Percentiles rank a stretch among this genome's conserved stretches.
These are phyloP conservation scores for Epichloe glyceriae DNA, from an alignment of 2,329 filamentous ascomycete genomes.

Conservation along the genomic window DNA sequence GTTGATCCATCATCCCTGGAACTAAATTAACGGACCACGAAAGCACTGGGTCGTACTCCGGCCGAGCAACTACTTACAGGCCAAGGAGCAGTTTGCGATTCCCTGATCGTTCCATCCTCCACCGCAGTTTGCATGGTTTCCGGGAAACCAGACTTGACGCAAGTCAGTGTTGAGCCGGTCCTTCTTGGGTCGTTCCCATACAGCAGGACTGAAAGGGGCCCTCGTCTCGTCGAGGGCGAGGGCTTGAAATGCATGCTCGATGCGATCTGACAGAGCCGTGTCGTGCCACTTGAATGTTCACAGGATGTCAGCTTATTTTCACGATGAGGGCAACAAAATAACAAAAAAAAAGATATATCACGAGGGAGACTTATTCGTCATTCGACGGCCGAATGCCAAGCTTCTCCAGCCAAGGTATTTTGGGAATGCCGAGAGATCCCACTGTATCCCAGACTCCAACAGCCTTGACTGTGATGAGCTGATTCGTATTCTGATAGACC, in stretches of 20 bases:
- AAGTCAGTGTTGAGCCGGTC: constrained; percentile 29
- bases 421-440: constrained; percentile 32
- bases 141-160: constrained; percentile 53
- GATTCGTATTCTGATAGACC: constrained; percentile 25
- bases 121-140: constrained; percentile 57
- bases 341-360: background rate
- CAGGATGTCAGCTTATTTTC: constrained; percentile 17
- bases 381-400: constrained; percentile 32
- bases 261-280: constrained; percentile 36
- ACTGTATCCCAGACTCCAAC: constrained; percentile 36
- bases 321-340: no score
- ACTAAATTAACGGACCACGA: background rate
- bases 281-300: constrained; percentile 39
- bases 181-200: constrained; percentile 35
- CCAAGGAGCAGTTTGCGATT: constrained; percentile 25
- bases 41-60: background rate
- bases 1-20: constrained; percentile 43
- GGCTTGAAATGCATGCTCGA: constrained; percentile 47
- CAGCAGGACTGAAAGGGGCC: constrained; percentile 38
- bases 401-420: constrained; percentile 30
- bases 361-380: constrained; percentile 29
- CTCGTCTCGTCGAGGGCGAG: constrained; percentile 45
- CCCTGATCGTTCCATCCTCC: constrained; percentile 49
- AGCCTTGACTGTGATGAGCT: constrained; percentile 31
- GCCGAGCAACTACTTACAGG: constrained; percentile 19